Percentiles rank a stretch among this genome's conserved stretches.
Conservation (phyloP, 371 early-diverging fungal species). For the Conidiobolus incongruus region DNA sequence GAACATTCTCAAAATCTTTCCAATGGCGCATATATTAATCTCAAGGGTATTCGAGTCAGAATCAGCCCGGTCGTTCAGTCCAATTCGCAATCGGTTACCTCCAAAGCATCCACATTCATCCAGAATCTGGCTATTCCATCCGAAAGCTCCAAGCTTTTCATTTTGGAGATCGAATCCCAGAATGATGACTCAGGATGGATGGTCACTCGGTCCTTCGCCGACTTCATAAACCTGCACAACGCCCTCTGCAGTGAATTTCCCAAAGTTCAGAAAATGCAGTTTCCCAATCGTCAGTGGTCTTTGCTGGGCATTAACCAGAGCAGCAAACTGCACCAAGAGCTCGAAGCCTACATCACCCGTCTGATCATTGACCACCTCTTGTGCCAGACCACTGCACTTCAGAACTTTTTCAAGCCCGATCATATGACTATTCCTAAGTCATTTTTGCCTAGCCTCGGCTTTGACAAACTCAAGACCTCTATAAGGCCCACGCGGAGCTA, state of each 20-base stretch:
- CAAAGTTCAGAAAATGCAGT: slow-evolving; percentile 8
- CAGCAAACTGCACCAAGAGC: background rate
- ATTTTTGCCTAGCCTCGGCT: too few relatives aligned
- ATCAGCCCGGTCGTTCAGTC: background rate
- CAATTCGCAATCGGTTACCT: too few relatives aligned
- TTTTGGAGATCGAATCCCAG: slow-evolving; percentile 7
- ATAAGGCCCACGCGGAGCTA: too few relatives aligned
- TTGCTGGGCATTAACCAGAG: slow-evolving; percentile 2
- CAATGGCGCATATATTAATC: too few relatives aligned
- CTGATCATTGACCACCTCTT: slow-evolving; percentile 5
- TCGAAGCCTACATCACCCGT: slow-evolving; percentile 7
- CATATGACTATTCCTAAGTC: slow-evolving; percentile 2
- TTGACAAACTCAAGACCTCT: too few relatives aligned
- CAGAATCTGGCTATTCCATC: background rate
- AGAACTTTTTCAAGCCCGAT: slow-evolving; percentile 9
- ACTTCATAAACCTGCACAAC: slow-evolving; percentile 7
- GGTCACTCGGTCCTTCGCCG: slow-evolving; percentile 8
- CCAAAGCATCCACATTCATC: slow-evolving; percentile 3
- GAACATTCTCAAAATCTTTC: too few relatives aligned
- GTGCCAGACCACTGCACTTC: slow-evolving; percentile 6
- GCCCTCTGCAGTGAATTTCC: slow-evolving; percentile 3
- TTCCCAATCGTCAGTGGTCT: slow-evolving; percentile 4
- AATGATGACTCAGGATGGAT: slow-evolving; percentile 8
- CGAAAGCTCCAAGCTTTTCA: slow-evolving; percentile 5
- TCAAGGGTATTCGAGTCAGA: slow-evolving; percentile 2